phyloP scores from a whole-genome alignment of 2,329 filamentous ascomycete genomes.

The Lachnellula subtilissima region DNA sequence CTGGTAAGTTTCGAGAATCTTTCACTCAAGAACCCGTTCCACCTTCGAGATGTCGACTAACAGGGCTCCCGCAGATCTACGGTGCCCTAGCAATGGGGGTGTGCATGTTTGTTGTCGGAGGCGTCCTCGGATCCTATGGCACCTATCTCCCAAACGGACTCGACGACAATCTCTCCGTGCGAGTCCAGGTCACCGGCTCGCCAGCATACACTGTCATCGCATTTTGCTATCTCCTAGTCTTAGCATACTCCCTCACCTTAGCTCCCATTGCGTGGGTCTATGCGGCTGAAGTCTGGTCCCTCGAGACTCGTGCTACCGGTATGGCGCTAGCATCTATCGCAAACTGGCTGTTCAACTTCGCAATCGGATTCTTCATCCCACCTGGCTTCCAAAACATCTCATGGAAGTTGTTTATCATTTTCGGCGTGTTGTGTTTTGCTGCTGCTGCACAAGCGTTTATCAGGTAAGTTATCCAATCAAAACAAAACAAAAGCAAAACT shows the following conservation, averaged over 20 bases:
- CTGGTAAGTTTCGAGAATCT: constrained; percentile 15
- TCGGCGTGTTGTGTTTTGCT: constrained; percentile 42
- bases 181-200: constrained; percentile 46
- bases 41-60: not conserved
- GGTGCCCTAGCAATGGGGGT: constrained; percentile 38
- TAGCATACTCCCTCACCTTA: constrained; percentile 59
- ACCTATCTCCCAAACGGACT: constrained; percentile 40
- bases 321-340: constrained; percentile 52
- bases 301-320: constrained; percentile 54
- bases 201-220: constrained; percentile 59
- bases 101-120: constrained; percentile 44
- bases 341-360: constrained; percentile 56
- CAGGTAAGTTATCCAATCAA: constrained; percentile 9
- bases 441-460: constrained; percentile 42
- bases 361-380: constrained; percentile 53
- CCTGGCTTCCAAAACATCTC: constrained; percentile 54
- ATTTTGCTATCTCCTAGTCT: constrained; percentile 60
- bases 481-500: not conserved
- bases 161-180: constrained; percentile 44
- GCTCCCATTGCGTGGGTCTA: constrained; percentile 64
- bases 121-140: constrained; percentile 39
- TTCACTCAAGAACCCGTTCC: too few species aligned
- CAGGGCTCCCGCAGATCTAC: constrained; percentile 28
- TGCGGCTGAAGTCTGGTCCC: constrained; percentile 58
- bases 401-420: constrained; percentile 48